Base-by-base conservation (phyloP, 2,329 filamentous ascomycete species). In the Aspergillus latus region DNA sequence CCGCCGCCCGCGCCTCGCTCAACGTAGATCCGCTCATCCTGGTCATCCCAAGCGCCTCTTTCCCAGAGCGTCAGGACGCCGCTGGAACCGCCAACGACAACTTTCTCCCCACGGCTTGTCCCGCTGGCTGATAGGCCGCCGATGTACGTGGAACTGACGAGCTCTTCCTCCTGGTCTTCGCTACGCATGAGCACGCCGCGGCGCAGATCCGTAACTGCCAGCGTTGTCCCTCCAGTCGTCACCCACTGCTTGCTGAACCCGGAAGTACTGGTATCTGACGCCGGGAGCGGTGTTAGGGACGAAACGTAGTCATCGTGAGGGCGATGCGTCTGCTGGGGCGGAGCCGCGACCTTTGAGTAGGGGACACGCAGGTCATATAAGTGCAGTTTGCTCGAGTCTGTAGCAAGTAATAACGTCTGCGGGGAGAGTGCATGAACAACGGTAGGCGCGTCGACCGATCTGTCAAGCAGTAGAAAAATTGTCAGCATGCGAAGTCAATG, bases 181-280 rank as follows among this genome's bases (percentile, higher is more conserved):
- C 91, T 96, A 58, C 88, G 88, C 2, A 92, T 88, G 43, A 97
- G 78, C 5, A 97, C 90, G 11, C 93, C 93, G 47, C 90, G 83
- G 26, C 93, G 85, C 44, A 97, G 79, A 71, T 99, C 94, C 0
- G 92, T 96, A 37, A 97, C 87, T 1, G 92, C 90, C 16, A 99
- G 78, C 0, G 93, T 97, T 1, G 90, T 93, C 44, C 92, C 92
- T 34, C 94, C 94, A 0, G 92, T 97, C 37, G 89, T 94, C 51
- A 97, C 84, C 89, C 92, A 99, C 76, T 97, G 93, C 75, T 96
- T 96, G 66, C 90, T 86, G 71, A 90, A 93, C 4, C 92, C 92
- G 15, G 88, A 93, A 0, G 91, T 96, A 72, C 89, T 94, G 54
- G 88, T 85, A 30, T 87, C 82, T 1, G 88, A 88, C 0, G 92